Evolutionary conservation across 2,329 filamentous ascomycete species (phyloP), one percentile per base, ranked within the genome.

Genomic region (Lecanicillium sp.): DNA sequence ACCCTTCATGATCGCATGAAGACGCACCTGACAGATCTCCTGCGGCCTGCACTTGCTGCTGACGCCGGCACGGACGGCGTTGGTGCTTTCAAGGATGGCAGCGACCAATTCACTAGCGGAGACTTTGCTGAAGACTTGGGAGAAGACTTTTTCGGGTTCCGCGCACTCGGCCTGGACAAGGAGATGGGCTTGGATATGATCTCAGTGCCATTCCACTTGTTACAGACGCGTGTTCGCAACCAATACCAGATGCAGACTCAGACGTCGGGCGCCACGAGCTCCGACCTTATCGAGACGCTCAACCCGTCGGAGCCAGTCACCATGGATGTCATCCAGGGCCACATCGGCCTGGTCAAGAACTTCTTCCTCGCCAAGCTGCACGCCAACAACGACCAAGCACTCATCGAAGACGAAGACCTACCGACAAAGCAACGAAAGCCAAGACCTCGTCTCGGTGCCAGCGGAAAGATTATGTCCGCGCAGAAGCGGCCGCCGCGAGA

Each of bases 121-220:
- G 92, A 98, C 60, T 98, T 98, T 58, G 92, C 92, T 1, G 92
- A 96, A 58, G 92, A 98, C 51, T 84, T 98, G 11, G 90, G 89
- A 44, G 92, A 98, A 67, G 92, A 98, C 64, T 98, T 96, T 74
- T 98, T 98, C 55, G 92, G 92, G 19, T 97, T 98, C 75, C 89
- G 88, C 57, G 89, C 94, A 44, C 77, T 98, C 33, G 92, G 92
- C 31, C 74, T 98, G 42, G 88, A 95, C 53, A 83, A 81, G 50
- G 92, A 98, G 57, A 84, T 97, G 56, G 89, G 89, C 14, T 72
- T 92, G 45, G 82, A 90, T 22, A 84, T 84, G 49, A 77, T 97
- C 44, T 89, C 86, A 38, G 92, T 98, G 27, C 92, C 94, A 17
- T 72, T 98, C 42, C 92, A 98, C 64, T 77, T 98, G 15, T 76